Conservation (phyloP, 768 basidiomycete species). For the Terana coerulea region DNA sequence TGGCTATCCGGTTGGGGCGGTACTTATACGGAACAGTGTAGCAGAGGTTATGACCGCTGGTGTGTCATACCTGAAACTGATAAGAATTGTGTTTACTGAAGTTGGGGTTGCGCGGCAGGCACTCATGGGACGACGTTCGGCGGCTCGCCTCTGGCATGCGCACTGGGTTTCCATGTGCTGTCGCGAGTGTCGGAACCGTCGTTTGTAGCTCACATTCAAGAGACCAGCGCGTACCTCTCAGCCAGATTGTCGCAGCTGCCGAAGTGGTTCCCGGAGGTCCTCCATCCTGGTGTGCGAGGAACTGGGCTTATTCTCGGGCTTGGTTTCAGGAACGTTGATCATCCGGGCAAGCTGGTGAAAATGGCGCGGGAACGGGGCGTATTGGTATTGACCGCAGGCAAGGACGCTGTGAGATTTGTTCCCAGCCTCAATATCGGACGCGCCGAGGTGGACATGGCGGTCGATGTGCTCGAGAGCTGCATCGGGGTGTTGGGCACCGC, state of each 20-base stretch:
- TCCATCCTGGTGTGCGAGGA: slow-evolving; percentile 71
- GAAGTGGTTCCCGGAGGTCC: slow-evolving; percentile 73
- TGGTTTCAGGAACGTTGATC: slow-evolving; percentile 59
- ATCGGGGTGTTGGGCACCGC: slow-evolving; percentile 38
- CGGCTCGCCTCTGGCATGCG: slow-evolving; percentile 91
- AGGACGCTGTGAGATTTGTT: slow-evolving; percentile 84
- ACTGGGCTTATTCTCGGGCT: slow-evolving; percentile 88
- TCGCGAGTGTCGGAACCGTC: slow-evolving; percentile 63
- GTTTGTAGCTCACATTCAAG: slow-evolving; percentile 50
- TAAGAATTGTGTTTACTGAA: slow-evolving; percentile 4
- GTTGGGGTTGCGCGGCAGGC: slow-evolving; percentile 41
- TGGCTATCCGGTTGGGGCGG: slow-evolving; percentile 95
- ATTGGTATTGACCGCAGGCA: slow-evolving; percentile 85
- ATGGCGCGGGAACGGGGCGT: slow-evolving; percentile 87
- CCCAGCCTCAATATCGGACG: slow-evolving; percentile 81
- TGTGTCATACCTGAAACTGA: slow-evolving; percentile 32
- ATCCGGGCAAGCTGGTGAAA: slow-evolving; percentile 68
- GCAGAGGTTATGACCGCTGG: slow-evolving; percentile 86
- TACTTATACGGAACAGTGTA: slow-evolving; percentile 76
- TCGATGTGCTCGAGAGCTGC: slow-evolving; percentile 84
- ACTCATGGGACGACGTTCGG: slow-evolving; percentile 97
- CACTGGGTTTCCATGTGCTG: slow-evolving; percentile 85
- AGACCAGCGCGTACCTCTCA: slow-evolving; percentile 61
- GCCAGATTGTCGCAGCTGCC: slow-evolving; percentile 59
- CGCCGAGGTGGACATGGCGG: slow-evolving; percentile 80